These are phyloP conservation scores for Debaryomycetaceae sp. DNA, from an alignment of 1,139 yeast genomes.

Conservation along the genomic window DNA sequence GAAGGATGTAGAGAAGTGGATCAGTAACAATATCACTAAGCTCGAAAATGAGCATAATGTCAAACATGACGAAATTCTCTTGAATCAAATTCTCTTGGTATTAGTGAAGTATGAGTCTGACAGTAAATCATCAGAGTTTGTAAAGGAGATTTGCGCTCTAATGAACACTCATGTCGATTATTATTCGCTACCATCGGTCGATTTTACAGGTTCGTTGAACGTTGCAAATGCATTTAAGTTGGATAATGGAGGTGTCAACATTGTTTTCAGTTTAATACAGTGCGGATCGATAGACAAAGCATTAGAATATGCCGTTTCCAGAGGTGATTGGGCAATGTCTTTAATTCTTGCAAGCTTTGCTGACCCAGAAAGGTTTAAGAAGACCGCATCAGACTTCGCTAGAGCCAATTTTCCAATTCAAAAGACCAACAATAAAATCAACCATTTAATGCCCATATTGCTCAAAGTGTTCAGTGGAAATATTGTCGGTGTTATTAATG, in stretches of 20 bases:
- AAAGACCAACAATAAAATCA: slow-evolving; percentile 40
- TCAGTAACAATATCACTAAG: slow-evolving; percentile 22
- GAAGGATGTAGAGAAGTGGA: slow-evolving; percentile 67
- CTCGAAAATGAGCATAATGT: slow-evolving; percentile 5
- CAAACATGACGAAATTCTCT: slow-evolving; percentile 23
- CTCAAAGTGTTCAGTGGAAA: slow-evolving; percentile 68
- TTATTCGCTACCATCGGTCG: slow-evolving; percentile 9
- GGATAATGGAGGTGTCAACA: slow-evolving; percentile 33
- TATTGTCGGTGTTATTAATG: slow-evolving; percentile 49
- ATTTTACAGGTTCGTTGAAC: slow-evolving; percentile 13
- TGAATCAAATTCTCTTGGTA: slow-evolving; percentile 27
- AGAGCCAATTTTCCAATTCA: slow-evolving; percentile 35
- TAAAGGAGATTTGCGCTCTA: slow-evolving; percentile 22
- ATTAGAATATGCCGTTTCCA: slow-evolving; percentile 54
- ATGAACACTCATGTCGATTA: slow-evolving; percentile 37
- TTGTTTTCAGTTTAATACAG: slow-evolving; percentile 43
- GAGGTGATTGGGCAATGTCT: slow-evolving; percentile 77
- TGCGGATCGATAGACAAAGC: slow-evolving; percentile 69
- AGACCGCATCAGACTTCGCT: slow-evolving; percentile 48
- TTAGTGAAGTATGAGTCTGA: slow-evolving; percentile 31
- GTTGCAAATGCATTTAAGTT: slow-evolving; percentile 32
- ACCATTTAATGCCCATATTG: slow-evolving; percentile 57
- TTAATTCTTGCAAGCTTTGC: slow-evolving; percentile 64
- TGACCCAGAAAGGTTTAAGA: slow-evolving; percentile 60
- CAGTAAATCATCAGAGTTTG: slow-evolving; percentile 20